phyloP scores from a whole-genome alignment of 768 basidiomycete genomes.

The Lepiota subincarnata region DNA sequence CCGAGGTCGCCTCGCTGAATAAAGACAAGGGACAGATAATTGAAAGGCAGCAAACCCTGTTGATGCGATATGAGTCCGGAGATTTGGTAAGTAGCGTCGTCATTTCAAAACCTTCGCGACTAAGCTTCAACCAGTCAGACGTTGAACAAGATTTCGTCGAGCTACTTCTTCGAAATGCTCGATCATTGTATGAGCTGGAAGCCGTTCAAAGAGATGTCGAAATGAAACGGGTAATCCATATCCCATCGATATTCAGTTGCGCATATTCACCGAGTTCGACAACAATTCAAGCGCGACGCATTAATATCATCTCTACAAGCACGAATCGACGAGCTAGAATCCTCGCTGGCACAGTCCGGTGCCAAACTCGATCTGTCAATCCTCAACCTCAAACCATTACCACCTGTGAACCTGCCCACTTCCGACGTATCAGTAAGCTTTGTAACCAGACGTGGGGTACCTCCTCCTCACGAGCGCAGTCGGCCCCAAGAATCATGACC shows the following conservation, averaged over 20 bases:
- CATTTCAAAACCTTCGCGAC: not conserved
- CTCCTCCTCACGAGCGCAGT: not conserved
- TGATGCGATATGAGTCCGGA: slow-evolving; percentile 39
- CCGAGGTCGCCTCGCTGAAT: slow-evolving; percentile 16
- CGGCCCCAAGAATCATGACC: not conserved
- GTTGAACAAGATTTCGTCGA: slow-evolving; percentile 47
- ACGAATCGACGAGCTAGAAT: slow-evolving; percentile 44
- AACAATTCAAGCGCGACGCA: slow-evolving; percentile 40
- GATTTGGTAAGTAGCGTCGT: slow-evolving; percentile 36
- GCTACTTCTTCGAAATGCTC: slow-evolving; percentile 38
- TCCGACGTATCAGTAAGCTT: not conserved
- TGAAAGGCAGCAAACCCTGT: slow-evolving; percentile 24
- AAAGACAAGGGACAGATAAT: slow-evolving; percentile 22
- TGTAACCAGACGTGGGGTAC: not conserved
- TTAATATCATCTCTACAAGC: slow-evolving; percentile 38
- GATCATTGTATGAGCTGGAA: slow-evolving; percentile 48
- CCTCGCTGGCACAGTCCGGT: slow-evolving; percentile 35
- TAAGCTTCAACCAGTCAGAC: slow-evolving; percentile 32
- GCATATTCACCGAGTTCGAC: slow-evolving; percentile 3
- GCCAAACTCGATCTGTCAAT: slow-evolving; percentile 25
- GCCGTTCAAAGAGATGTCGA: slow-evolving; percentile 53
- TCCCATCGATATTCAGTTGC: slow-evolving; percentile 4
- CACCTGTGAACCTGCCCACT: slow-evolving; percentile 30
- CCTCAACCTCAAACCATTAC: slow-evolving; percentile 35
- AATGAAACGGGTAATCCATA: slow-evolving; percentile 41